Conservation (phyloP, 108 stramenopile genomes). For the Skeletonema tropicum region DNA sequence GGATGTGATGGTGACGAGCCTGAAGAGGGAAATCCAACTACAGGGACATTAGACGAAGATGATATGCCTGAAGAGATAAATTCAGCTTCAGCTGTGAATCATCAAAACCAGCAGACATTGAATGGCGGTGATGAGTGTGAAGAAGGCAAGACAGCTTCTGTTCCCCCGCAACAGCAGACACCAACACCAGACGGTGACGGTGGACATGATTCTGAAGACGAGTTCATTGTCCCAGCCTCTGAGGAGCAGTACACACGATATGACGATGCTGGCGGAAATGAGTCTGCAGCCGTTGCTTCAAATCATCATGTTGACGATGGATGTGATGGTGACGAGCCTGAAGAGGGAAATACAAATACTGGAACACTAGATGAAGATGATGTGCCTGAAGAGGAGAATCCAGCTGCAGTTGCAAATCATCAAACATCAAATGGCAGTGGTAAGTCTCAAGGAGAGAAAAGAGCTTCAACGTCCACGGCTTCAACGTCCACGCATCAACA, state of each 20-base stretch:
- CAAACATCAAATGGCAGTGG: too few relatives aligned
- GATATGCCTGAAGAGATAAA: background rate
- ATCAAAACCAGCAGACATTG: too few relatives aligned
- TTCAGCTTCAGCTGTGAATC: background rate
- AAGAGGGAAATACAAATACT: background rate
- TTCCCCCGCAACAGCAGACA: background rate
- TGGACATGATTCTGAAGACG: background rate
- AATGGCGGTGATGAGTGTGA: background rate
- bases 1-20: background rate
- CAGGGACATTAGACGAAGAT: background rate
- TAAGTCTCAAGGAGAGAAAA: background rate
- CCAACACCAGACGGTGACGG: too few relatives aligned
- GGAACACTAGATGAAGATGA: background rate
- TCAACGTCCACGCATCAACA: background rate
- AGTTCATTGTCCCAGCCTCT: background rate
- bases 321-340: background rate
- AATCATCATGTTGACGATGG: background rate
- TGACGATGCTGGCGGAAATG: background rate
- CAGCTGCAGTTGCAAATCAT: background rate
- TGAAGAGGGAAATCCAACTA: background rate
- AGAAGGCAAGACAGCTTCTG: background rate
- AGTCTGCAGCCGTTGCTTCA: background rate
- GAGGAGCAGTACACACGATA: background rate
- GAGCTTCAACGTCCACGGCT: background rate
- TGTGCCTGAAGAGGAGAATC: background rate